Base-by-base conservation (phyloP, 129 eudicot species). In the Artemisia annua region DNA sequence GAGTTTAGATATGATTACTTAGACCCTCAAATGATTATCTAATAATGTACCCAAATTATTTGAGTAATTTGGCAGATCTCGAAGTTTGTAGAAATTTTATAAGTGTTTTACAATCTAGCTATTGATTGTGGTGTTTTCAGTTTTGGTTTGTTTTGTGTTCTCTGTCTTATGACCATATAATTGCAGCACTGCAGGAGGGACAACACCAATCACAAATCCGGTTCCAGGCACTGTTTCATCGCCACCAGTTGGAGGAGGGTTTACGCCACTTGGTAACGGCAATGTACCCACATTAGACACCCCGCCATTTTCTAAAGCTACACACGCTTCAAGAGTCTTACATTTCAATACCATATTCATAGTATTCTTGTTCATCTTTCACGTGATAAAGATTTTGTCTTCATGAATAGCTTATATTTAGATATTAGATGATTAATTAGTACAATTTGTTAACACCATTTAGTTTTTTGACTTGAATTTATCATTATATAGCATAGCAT, bases 131-230 rank as follows among this genome's bases (percentile, higher is more conserved):
- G 61, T 16, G 61, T 17, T n/a, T 18, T 14, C 19, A 7, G 14
- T 5, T 56, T 18, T 56, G 19, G 62, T 56, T 56, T 9, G 24
- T 39, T 15, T 2, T 39, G 2, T 3, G 14, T 32, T 63, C 43
- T 16, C 1, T 1, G 11, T 39, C 19, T 11, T 59, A 35, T 20
- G 24, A 14, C 18, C 48, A 30, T 16, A 39, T 35, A 22, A 73
- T 81, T 81, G 46, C 90, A 87, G 92, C 71, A 70, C 87, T 53
- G 96, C 92, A 51, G 90, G 96, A 54, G 89, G 85, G 56, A 49
- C 65, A 35, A 76, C 85, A 17, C 86, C 87, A 26, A 51, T 66
- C n/a, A 56, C 82, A 9, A 63, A 67, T 8, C 83, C 80, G 1
- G n/a, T 58, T 48, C 15, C 72, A 3, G 78, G 74, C 26, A 32